Evolutionary conservation across 257 asterid genomes (phyloP).

Genomic region (Leonotis leonurus): DNA sequence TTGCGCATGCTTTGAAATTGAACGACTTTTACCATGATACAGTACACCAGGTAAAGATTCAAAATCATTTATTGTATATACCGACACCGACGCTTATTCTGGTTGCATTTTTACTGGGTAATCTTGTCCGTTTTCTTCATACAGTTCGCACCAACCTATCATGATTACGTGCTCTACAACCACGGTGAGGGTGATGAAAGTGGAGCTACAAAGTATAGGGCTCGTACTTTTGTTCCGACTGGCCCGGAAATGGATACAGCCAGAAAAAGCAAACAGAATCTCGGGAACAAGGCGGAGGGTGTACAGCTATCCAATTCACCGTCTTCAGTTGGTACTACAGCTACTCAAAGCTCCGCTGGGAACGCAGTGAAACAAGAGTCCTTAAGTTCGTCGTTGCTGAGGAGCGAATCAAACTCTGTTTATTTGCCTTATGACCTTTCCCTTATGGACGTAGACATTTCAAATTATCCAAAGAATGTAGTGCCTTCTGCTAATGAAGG

Average conservation of each 20-base stretch:
- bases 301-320: slow-evolving; percentile 47
- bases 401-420: slow-evolving; percentile 36
- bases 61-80: neutral
- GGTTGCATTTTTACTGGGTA: no score
- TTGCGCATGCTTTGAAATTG: slow-evolving; percentile 80
- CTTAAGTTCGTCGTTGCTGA: slow-evolving; percentile 47
- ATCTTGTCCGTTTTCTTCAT: no score
- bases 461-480: slow-evolving; percentile 48
- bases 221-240: slow-evolving; percentile 93
- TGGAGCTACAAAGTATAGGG: slow-evolving; percentile 83
- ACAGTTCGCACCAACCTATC: slow-evolving; percentile 98
- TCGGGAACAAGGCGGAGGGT: slow-evolving; percentile 62
- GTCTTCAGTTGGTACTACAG: slow-evolving; percentile 44
- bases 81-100: no score
- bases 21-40: slow-evolving; percentile 93
- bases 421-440: slow-evolving; percentile 58
- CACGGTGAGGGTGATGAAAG: slow-evolving; percentile 80
- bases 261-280: slow-evolving; percentile 58
- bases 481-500: slow-evolving; percentile 44
- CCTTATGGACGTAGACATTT: slow-evolving; percentile 73
- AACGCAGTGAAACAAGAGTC: slow-evolving; percentile 51
- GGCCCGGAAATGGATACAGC: slow-evolving; percentile 94
- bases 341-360: slow-evolving; percentile 23
- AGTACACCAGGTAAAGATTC: slow-evolving; percentile 74
- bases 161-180: slow-evolving; percentile 93